Conservation (phyloP, 73 alveolate genomes). For the Symbiodinium natans region DNA sequence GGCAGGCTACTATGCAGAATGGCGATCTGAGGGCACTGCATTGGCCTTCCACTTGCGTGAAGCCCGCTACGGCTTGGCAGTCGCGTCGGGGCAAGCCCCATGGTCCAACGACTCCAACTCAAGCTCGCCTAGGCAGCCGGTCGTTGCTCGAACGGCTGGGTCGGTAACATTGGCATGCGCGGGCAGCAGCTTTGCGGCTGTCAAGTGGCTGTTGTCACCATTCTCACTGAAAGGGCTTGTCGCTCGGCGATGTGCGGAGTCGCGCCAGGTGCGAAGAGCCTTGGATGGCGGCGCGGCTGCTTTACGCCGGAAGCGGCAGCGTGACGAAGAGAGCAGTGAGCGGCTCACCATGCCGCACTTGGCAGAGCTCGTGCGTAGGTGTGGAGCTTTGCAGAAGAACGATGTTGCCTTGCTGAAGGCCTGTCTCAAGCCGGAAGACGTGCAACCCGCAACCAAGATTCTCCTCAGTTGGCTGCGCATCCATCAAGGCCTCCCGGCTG, state of each 20-base stretch:
- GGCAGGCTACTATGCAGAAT: neutral
- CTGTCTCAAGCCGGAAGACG: neutral
- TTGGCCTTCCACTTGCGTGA: constrained; percentile 43
- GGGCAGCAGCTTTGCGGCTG: neutral
- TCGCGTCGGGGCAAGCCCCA: constrained; percentile 5
- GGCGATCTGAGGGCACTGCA: neutral
- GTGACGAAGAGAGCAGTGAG: neutral
- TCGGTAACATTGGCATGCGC: neutral
- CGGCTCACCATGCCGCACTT: neutral
- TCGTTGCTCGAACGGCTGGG: neutral
- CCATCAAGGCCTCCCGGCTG: neutral
- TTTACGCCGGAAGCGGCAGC: neutral
- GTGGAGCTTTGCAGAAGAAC: neutral
- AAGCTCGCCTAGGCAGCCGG: neutral
- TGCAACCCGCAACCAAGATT: neutral
- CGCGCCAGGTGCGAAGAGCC: neutral
- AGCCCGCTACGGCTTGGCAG: constrained; percentile 17
- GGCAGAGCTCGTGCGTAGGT: neutral
- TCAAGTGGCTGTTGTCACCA: neutral
- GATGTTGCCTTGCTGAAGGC: neutral
- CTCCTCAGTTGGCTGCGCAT: constrained; percentile 15
- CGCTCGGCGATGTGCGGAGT: neutral
- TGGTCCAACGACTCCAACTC: neutral
- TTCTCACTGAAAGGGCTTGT: neutral
- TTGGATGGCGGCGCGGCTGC: neutral